Conservation (phyloP, 2,329 filamentous ascomycete species). For the Phoma sp. region DNA sequence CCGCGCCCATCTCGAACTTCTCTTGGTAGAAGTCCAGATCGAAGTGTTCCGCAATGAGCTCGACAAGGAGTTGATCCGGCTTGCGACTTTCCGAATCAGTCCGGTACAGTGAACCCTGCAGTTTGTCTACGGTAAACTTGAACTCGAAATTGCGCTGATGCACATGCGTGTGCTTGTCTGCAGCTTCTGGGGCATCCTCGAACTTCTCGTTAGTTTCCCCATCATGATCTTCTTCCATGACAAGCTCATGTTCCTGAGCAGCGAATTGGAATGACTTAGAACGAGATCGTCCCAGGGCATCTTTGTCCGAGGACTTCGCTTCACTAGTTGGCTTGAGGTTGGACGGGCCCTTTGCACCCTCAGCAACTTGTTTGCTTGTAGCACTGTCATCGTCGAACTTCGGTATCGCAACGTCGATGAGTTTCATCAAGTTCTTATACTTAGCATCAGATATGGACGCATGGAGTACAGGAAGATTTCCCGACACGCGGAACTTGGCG, state of each 20-base stretch:
- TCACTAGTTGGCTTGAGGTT: conserved; percentile 48
- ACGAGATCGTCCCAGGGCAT: conserved; percentile 59
- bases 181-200: conserved; percentile 72
- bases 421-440: conserved; percentile 95
- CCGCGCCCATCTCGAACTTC: conserved; percentile 90
- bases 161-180: conserved; percentile 61
- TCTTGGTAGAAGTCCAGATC: conserved; percentile 86
- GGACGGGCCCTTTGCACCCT: conserved; percentile 44
- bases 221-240: conserved; percentile 76
- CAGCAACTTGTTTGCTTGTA: conserved; percentile 46
- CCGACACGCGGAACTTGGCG: conserved; percentile 89
- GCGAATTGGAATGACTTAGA: conserved; percentile 79
- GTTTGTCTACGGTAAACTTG: conserved; percentile 92
- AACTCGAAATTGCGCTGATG: conserved; percentile 95
- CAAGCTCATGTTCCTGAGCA: conserved; percentile 75
- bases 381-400: conserved; percentile 68
- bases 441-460: conserved; percentile 92
- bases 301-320: conserved; percentile 32
- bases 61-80: conserved; percentile 83
- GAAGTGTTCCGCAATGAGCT: conserved; percentile 89
- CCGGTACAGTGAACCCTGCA: conserved; percentile 90
- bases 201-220: conserved; percentile 69
- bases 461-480: conserved; percentile 89
- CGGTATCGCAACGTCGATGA: conserved; percentile 94
- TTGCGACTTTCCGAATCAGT: conserved; percentile 80